Conservation (phyloP, 1,139 yeast species). For the Debaryomycetaceae sp. region DNA sequence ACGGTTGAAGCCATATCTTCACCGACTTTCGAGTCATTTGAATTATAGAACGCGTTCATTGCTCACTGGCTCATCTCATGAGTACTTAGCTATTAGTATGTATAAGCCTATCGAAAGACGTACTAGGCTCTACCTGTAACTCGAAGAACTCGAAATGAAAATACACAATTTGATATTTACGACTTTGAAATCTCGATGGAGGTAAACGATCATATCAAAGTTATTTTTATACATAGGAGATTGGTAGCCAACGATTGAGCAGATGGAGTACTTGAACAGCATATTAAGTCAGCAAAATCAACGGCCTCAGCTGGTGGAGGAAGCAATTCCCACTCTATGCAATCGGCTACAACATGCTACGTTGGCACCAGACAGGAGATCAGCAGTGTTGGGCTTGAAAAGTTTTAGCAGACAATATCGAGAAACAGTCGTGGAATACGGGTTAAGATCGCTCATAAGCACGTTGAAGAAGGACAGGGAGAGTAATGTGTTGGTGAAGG, state of each 20-base stretch:
- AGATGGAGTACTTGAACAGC: constrained; percentile 41
- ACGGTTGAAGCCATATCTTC: constrained; percentile 13
- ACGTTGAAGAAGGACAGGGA: constrained; percentile 65
- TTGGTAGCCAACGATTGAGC: constrained; percentile 1
- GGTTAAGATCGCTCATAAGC: constrained; percentile 68
- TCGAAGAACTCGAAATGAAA: neutral
- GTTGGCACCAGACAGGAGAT: constrained; percentile 78
- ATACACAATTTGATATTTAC: neutral
- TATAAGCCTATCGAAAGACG: neutral
- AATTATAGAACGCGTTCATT: neutral
- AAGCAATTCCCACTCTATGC: constrained; percentile 84
- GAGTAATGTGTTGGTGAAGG: constrained; percentile 73
- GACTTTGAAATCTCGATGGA: neutral
- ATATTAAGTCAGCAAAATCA: constrained; percentile 31
- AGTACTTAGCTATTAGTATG: neutral
- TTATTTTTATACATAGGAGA: neutral
- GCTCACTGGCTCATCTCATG: neutral
- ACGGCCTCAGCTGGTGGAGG: constrained; percentile 66
- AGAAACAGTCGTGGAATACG: constrained; percentile 87
- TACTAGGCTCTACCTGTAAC: too few species aligned
- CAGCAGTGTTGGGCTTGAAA: constrained; percentile 87
- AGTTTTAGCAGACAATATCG: constrained; percentile 87
- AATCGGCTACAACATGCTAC: constrained; percentile 85
- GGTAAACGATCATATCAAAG: neutral
- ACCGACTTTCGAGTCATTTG: neutral